A percentile compares a stretch with the other conserved stretches of the same genome.
Evolutionary conservation across 1,284 basidiomycete species (phyloP).

Genomic region (Malassezia dermatis): DNA sequence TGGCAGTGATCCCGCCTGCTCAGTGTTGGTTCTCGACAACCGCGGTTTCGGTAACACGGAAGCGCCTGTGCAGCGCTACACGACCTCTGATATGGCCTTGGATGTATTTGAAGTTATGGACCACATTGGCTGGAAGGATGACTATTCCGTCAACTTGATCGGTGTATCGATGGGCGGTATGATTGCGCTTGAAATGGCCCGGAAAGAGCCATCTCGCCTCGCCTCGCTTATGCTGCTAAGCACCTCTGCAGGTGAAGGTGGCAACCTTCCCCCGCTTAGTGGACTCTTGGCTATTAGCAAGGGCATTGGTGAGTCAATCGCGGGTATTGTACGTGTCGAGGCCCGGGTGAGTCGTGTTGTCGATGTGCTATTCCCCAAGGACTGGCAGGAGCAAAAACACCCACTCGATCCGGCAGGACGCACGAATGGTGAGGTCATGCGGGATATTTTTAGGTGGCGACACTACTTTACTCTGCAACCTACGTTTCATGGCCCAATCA

Average conservation of each 20-base stretch:
- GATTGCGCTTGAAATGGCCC: conserved; percentile 55
- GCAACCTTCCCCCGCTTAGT: conserved; percentile 17
- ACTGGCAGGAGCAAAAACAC: conserved; percentile 53
- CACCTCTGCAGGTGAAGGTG: conserved; percentile 29
- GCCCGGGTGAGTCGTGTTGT: conserved; percentile 56
- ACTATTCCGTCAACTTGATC: conserved; percentile 61
- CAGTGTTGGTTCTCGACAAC: conserved; percentile 72
- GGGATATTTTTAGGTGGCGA: conserved; percentile 53
- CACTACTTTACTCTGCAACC: conserved; percentile 57
- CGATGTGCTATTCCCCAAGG: conserved; percentile 58
- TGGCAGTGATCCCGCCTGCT: conserved; percentile 48
- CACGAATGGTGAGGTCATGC: conserved; percentile 27
- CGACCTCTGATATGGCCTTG: conserved; percentile 65
- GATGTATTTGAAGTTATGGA: conserved; percentile 60
- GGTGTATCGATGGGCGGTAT: conserved; percentile 75
- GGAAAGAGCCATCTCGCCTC: conserved; percentile 20
- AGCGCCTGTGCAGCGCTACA: conserved; percentile 52
- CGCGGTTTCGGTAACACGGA: conserved; percentile 71
- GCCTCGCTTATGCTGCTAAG: conserved; percentile 30
- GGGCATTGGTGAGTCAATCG: neutral
- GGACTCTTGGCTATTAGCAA: conserved; percentile 48
- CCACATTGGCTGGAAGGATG: conserved; percentile 61
- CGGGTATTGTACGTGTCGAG: conserved; percentile 50
- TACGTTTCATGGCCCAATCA: conserved; percentile 57
- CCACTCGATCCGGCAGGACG: conserved; percentile 15